phyloP scores from a whole-genome alignment of 208 protist species.

The Leishmania gerbilli region DNA sequence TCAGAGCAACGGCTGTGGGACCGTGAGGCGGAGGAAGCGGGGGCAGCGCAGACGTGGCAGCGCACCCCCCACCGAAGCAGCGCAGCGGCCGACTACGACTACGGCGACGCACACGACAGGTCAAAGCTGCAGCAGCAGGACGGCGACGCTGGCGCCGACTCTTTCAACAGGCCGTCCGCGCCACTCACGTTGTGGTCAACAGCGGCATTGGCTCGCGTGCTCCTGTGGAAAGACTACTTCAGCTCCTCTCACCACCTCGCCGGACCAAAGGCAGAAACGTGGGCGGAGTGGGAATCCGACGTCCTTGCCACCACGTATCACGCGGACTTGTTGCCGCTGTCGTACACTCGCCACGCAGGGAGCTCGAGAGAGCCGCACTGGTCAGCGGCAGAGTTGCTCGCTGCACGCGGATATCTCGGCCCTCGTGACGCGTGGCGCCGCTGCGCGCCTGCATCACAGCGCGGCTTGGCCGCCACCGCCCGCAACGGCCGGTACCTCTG shows the following conservation, averaged over 20 bases:
- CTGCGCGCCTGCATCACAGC: conserved; percentile 23
- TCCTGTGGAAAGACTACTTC: conserved; percentile 24
- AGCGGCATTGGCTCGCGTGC: conserved; percentile 24
- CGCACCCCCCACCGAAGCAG: not conserved
- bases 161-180: not conserved
- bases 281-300: conserved; percentile 23
- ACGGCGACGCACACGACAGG: conserved; percentile 15
- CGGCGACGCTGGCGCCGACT: not conserved
- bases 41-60: not conserved
- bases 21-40: conserved; percentile 2
- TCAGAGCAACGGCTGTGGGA: conserved; percentile 14
- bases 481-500: conserved; percentile 75
- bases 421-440: conserved; percentile 30
- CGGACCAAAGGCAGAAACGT: not conserved
- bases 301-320: conserved; percentile 35
- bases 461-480: conserved; percentile 44
- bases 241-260: conserved; percentile 9
- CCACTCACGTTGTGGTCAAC: conserved; percentile 23
- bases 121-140: not conserved
- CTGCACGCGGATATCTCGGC: conserved; percentile 18
- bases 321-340: conserved; percentile 13
- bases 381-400: conserved; percentile 22
- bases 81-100: conserved; percentile 8
- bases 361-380: conserved; percentile 1
- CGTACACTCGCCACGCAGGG: not conserved